These are phyloP conservation scores for Neospermospora avenae DNA, from an alignment of 2,329 filamentous ascomycete species.

Conservation along the genomic window DNA sequence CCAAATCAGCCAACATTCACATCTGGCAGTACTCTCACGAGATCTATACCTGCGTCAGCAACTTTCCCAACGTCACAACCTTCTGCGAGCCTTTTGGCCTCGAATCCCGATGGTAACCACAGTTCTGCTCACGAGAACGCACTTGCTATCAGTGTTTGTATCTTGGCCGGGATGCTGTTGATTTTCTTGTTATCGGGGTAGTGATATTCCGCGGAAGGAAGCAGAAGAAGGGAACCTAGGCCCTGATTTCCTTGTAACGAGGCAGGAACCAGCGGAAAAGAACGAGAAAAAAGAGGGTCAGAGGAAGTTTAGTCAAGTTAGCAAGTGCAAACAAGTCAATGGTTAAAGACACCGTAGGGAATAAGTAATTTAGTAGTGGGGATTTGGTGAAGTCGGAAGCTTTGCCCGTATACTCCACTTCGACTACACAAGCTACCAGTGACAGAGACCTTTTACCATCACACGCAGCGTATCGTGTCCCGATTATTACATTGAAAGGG, in stretches of 20 bases:
- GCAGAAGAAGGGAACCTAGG: neutral
- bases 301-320: neutral
- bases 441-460: too few relatives aligned
- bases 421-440: too few relatives aligned
- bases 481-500: too few relatives aligned
- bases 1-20: neutral
- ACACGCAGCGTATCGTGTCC: too few relatives aligned
- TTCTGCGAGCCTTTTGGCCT: neutral
- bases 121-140: neutral
- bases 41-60: neutral
- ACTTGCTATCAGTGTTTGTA: neutral
- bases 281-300: neutral
- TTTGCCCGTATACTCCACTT: neutral
- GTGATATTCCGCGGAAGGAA: neutral
- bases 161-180: neutral
- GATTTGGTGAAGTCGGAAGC: neutral
- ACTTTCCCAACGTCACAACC: neutral
- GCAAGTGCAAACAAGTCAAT: neutral
- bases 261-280: neutral
- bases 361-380: too few relatives aligned
- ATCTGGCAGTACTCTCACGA: neutral
- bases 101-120: neutral
- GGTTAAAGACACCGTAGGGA: too few relatives aligned
- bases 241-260: neutral
- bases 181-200: neutral